Percentiles rank a stretch among this genome's conserved stretches.
Conservation (phyloP, 2,329 filamentous ascomycete genomes). For the Cercospora beticola region DNA sequence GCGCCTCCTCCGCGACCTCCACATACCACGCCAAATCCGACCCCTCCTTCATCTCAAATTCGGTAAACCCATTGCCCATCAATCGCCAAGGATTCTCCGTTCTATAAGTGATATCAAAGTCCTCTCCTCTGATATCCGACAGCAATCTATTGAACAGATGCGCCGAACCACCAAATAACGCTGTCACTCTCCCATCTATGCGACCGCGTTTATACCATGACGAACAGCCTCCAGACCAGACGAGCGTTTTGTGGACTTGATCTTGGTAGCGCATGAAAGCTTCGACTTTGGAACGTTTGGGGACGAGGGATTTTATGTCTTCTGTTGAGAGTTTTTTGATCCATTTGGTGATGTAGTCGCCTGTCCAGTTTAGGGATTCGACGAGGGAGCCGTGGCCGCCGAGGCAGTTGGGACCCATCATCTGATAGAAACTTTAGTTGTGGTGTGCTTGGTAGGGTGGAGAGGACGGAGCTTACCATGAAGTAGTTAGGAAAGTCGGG, state of each 20-base stretch:
- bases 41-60: background rate
- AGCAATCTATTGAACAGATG: background rate
- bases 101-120: background rate
- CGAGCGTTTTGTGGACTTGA: background rate
- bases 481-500: conserved; percentile 31
- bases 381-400: conserved; percentile 19
- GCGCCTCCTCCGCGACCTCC: background rate
- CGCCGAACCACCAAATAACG: background rate
- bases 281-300: background rate
- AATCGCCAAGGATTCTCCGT: background rate
- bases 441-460: too few relatives aligned
- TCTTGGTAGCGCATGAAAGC: background rate
- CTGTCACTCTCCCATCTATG: background rate
- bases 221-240: background rate
- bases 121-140: background rate
- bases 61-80: background rate
- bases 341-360: conserved; percentile 46
- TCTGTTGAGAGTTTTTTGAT: background rate
- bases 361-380: conserved; percentile 19
- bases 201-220: background rate
- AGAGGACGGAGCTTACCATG: background rate
- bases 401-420: conserved; percentile 22
- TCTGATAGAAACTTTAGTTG: conserved; percentile 17
- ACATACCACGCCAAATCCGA: background rate
- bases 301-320: background rate